Conservation (phyloP, 2,329 filamentous ascomycete species). For the Endoconidiophora laricicola region DNA sequence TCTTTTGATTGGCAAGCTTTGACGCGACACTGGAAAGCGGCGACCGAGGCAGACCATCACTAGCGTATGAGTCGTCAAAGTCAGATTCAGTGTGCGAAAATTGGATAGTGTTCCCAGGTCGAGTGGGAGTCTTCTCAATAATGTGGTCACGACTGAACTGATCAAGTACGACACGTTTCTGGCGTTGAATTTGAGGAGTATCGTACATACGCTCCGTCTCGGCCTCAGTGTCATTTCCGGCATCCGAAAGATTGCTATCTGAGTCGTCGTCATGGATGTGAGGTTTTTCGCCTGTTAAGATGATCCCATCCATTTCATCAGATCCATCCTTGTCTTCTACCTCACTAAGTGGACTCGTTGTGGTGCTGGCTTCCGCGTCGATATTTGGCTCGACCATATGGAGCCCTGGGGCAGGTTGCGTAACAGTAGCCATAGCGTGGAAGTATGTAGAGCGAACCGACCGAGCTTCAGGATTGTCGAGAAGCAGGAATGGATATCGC, state of each 20-base stretch:
- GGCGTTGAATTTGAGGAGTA: constrained; percentile 56
- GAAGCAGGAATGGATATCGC: constrained; percentile 5
- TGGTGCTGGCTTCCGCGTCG: constrained; percentile 47
- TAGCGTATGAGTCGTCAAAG: constrained; percentile 11
- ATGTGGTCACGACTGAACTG: constrained; percentile 35
- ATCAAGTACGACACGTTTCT: constrained; percentile 43
- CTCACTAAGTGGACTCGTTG: constrained; percentile 85
- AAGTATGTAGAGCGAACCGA: constrained; percentile 13
- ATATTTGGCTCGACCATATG: constrained; percentile 29
- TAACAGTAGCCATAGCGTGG: constrained; percentile 34
- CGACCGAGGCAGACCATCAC: constrained; percentile 6
- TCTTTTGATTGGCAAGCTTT: constrained; percentile 26
- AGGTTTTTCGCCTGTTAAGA: constrained; percentile 23
- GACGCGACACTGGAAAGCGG: constrained; percentile 10
- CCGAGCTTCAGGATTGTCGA: constrained; percentile 11
- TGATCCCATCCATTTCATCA: constrained; percentile 46
- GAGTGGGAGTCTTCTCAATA: constrained; percentile 50
- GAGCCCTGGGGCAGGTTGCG: constrained; percentile 32
- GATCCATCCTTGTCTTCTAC: constrained; percentile 65
- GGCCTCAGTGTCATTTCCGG: constrained; percentile 58
- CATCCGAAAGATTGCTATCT: constrained; percentile 39
- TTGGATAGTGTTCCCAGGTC: neutral
- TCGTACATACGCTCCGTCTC: constrained; percentile 87
- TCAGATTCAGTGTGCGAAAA: constrained; percentile 10
- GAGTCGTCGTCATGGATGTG: constrained; percentile 20